A percentile compares a stretch with the other conserved stretches of the same genome.
Evolutionary conservation across 2,329 filamentous ascomycete species (phyloP).

Genomic region (Teratosphaeria nubilosa): DNA sequence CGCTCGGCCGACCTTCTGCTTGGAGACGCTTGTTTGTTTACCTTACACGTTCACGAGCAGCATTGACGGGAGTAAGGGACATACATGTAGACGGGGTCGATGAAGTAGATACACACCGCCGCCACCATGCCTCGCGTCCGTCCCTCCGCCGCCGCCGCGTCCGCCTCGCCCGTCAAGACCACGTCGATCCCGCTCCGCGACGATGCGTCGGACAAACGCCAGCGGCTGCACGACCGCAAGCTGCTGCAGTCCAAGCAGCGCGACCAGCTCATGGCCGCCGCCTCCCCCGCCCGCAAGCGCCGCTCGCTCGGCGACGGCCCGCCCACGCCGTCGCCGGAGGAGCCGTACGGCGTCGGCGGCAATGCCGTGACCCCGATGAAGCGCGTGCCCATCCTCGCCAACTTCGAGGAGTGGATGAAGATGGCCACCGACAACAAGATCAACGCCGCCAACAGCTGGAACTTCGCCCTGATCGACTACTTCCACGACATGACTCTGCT

Average conservation of each 20-base stretch:
- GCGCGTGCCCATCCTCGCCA: conserved; percentile 86
- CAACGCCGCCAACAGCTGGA: conserved; percentile 97
- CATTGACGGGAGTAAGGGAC: too few relatives aligned
- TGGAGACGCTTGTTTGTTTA: not conserved
- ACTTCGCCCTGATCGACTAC: conserved; percentile 99
- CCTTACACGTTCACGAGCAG: too few relatives aligned
- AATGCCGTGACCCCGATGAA: conserved; percentile 78
- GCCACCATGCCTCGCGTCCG: conserved; percentile 28
- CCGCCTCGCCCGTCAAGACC: conserved; percentile 32
- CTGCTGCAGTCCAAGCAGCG: conserved; percentile 82
- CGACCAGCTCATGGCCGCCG: conserved; percentile 79
- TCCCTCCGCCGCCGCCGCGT: conserved; percentile 27
- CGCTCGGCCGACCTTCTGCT: not conserved
- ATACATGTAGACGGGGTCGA: not conserved
- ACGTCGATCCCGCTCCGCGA: conserved; percentile 81
- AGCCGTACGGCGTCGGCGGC: conserved; percentile 51
- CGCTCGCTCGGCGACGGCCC: conserved; percentile 31
- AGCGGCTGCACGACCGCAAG: conserved; percentile 76
- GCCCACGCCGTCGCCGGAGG: conserved; percentile 45
- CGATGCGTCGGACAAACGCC: conserved; percentile 83
- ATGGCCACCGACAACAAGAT: conserved; percentile 98
- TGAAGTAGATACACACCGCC: not conserved
- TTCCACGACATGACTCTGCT: conserved; percentile 98
- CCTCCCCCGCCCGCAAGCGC: conserved; percentile 53
- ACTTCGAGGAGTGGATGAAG: conserved; percentile 99